Percentiles rank a stretch among this genome's conserved stretches.
phyloP scores from a whole-genome alignment of 306 rosid genomes.

The Abrus pulchellus region DNA sequence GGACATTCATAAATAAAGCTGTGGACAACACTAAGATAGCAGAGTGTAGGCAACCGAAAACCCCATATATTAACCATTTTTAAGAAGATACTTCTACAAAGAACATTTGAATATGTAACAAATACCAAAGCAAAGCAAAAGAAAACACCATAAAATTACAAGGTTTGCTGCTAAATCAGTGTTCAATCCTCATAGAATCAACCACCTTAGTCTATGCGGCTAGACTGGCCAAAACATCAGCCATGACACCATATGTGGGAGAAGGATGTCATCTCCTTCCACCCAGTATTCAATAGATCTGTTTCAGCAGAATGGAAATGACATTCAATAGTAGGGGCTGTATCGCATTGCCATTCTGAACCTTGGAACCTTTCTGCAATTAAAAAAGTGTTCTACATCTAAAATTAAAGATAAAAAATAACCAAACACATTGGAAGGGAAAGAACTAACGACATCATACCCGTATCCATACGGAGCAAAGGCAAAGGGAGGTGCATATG shows the following conservation, averaged over 20 bases:
- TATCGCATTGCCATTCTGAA: slow-evolving; percentile 85
- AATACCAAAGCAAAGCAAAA: slow-evolving; percentile 38
- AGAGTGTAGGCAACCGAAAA: slow-evolving; percentile 1
- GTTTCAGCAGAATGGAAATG: slow-evolving; percentile 35
- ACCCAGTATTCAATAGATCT: slow-evolving; percentile 29
- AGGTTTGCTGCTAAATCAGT: slow-evolving; percentile 42
- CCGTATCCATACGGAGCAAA: slow-evolving; percentile 83
- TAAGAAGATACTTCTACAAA: slow-evolving; percentile 34
- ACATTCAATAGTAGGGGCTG: slow-evolving; percentile 74
- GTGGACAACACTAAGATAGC: background rate
- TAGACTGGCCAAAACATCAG: slow-evolving; percentile 40
- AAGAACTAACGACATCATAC: slow-evolving; percentile 49
- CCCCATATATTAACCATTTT: slow-evolving; percentile 32
- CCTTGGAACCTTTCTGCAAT: slow-evolving; percentile 84
- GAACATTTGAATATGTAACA: slow-evolving; percentile 34
- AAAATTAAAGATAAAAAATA: background rate
- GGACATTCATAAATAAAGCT: background rate
- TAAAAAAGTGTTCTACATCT: slow-evolving; percentile 40
- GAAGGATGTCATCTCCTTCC: slow-evolving; percentile 33
- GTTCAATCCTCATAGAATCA: slow-evolving; percentile 51
- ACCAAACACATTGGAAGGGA: background rate
- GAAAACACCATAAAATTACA: slow-evolving; percentile 51
- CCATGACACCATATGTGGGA: slow-evolving; percentile 39
- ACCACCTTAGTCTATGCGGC: slow-evolving; percentile 45
- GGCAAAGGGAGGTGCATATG: slow-evolving; percentile 68